Evolutionary conservation across 768 basidiomycete species (phyloP), one percentile per base, ranked within the genome.

Genomic region (Boletus rufocinnamomeus): DNA sequence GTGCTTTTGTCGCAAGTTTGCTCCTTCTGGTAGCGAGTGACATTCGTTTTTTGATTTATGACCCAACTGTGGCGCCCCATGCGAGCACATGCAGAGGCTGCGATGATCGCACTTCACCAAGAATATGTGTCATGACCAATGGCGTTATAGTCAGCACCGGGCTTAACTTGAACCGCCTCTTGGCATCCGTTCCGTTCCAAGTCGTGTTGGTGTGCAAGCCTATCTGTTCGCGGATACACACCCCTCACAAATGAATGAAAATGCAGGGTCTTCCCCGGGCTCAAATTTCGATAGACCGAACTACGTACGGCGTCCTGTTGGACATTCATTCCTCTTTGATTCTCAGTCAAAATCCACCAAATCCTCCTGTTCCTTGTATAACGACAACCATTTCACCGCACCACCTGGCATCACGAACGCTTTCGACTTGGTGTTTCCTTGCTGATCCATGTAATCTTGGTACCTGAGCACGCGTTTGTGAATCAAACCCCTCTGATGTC

Each of bases 31-130:
- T 30, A 47, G 37, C 27, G 9, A 28, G 30, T 41, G 50, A 14
- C 51, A 32, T 50, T 11, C 21, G 34, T 38, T 25, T 32, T 37
- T 19, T 30, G 17, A 25, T 25, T 2, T n/a, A 46, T 13, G n/a
- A 37, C 23, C 35, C 27, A 27, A 17, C 32, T 34, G 49, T 50
- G 49, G 34, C 32, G 49, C 6, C 50, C 19, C 50, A n/a, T 35
- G 23, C 19, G 50, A 38, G 19, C 25, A 25, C 50, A 27, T 38
- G 50, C 25, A 6, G 55, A 37, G 6, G 23, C 38, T 48, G 50
- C 62, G 62, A 30, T 38, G 14, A 50, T 27, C 62, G 62, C 56
- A 59, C 38, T 32, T 51, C 8, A 19, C 23, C 38, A n/a, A 30
- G 37, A 45, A 45, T 19, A 35, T 21, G n/a, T 25, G 11, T 37